Evolutionary conservation across 148 eudicot species (phyloP), one percentile per base, ranked within the genome.

Genomic region (Vaccinium vitisidaea): DNA sequence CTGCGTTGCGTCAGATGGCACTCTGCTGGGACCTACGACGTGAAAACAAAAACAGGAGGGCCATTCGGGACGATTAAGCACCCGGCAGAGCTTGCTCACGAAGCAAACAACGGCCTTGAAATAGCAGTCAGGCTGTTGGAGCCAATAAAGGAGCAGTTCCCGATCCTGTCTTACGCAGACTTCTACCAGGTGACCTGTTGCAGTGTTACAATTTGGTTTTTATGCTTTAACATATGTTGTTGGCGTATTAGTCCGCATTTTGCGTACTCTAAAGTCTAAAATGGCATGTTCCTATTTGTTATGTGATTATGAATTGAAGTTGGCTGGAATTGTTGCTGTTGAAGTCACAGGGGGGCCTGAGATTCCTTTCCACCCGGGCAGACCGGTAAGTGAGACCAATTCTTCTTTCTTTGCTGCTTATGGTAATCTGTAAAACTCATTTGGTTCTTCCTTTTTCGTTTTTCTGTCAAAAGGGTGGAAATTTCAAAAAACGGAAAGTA

Each of bases 301-400:
- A 11, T n/a, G 15, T 52, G 18, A 21, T 55, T 70, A 10, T 80
- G 16, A 59, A 61, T 56, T 82, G 75, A 43, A 93, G 96, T 79
- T 93, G 81, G 96, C 96, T 58, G 96, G 96, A 75, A 87, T 93
- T 59, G 94, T 92, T 80, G 94, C 94, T 21, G 92, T 92, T 43
- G 93, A 90, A 82, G 86, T 92, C 58, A 87, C 95, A 13, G 95
- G 95, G 12, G 96, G 96, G 16, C 96, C 96, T 79, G 94, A 93
- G 54, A 86, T 93, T 79, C 91, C 94, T 39, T 93, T 93, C 82
- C 96, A 93, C 87, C 96, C 96, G 55, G 96, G 96, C 9, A 87
- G 96, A 82, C 89, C 56, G 86, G 96, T 93, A 81, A 88, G 92
- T 84, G 63, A 16, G 55, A 59, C 43, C 15, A 15, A 16, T 76